Conservation (phyloP, 371 early-diverging fungal genomes). For the Capillidium heterosporum region DNA sequence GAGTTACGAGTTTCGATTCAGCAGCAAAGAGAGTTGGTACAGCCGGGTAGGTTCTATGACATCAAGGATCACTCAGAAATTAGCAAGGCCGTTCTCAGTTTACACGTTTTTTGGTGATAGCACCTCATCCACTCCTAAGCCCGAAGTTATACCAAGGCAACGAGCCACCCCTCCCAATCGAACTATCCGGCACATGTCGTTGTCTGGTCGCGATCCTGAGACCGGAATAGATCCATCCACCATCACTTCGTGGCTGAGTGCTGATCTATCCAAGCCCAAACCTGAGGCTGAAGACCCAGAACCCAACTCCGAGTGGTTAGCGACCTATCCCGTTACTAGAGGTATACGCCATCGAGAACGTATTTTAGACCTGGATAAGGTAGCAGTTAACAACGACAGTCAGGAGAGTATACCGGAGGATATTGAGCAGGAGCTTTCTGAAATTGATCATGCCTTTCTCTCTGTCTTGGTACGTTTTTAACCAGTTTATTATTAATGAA, state of each 20-base stretch:
- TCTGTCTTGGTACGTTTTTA: conserved; percentile 11
- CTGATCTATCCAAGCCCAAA: not conserved
- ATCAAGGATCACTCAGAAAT: conserved; percentile 1
- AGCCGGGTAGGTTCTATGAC: conserved; percentile 2
- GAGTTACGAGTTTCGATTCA: not conserved
- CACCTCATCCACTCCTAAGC: not conserved
- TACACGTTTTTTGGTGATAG: conserved; percentile 7
- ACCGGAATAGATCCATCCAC: conserved; percentile 1
- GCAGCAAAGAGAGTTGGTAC: not conserved
- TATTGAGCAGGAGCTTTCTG: not conserved
- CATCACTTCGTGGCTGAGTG: conserved; percentile 1
- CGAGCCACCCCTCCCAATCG: not conserved
- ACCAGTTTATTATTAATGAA: not conserved
- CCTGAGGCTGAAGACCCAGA: not conserved
- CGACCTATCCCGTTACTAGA: not conserved
- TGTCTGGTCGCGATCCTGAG: conserved; percentile 1
- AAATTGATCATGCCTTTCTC: conserved; percentile 12
- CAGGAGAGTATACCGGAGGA: not conserved
- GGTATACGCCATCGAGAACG: not conserved
- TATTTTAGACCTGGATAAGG: not conserved
- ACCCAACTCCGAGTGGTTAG: not conserved
- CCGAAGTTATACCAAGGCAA: not conserved
- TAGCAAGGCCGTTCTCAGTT: conserved; percentile 5
- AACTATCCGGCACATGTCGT: conserved; percentile 1
- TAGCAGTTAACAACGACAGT: not conserved